phyloP scores from a whole-genome alignment of 2,329 filamentous ascomycete species.

The Verruconis gallopava region DNA sequence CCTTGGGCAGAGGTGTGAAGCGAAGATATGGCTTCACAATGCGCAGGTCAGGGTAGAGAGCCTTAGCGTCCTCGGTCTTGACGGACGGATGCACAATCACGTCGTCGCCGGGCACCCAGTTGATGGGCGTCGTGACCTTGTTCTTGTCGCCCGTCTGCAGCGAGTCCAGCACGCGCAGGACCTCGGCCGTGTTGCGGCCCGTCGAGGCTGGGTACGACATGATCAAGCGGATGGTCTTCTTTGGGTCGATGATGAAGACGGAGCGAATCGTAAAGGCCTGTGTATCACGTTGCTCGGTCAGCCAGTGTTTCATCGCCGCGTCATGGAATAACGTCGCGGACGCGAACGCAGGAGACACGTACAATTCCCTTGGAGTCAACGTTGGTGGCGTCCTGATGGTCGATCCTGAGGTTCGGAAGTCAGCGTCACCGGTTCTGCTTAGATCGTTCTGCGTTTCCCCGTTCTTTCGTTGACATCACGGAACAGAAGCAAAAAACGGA shows the following conservation, averaged over 20 bases:
- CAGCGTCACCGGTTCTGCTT: too few relatives aligned
- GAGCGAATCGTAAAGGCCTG: constrained; percentile 49
- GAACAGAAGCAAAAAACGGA: not conserved
- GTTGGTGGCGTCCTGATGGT: constrained; percentile 44
- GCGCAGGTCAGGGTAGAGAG: constrained; percentile 45
- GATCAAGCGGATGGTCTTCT: constrained; percentile 50
- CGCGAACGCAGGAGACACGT: not conserved
- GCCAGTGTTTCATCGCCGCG: not conserved
- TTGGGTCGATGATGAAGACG: constrained; percentile 53
- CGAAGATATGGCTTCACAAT: constrained; percentile 51
- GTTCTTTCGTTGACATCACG: too few relatives aligned
- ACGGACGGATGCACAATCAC: constrained; percentile 49
- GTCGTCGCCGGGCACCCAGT: constrained; percentile 47
- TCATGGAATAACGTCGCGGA: too few relatives aligned
- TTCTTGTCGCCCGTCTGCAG: constrained; percentile 47
- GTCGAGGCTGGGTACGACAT: constrained; percentile 50
- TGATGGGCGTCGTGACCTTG: constrained; percentile 47
- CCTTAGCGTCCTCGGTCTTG: constrained; percentile 45
- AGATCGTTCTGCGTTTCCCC: too few relatives aligned
- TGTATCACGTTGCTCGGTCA: not conserved
- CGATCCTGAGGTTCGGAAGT: too few relatives aligned
- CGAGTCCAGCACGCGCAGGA: constrained; percentile 38
- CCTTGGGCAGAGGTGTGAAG: constrained; percentile 46
- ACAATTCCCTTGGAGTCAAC: constrained; percentile 40
- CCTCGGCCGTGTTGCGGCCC: constrained; percentile 42